A percentile compares a stretch with the other conserved stretches of the same genome.
Conservation (phyloP, 2,329 filamentous ascomycete genomes). For the Sarocladiaceae sp. region DNA sequence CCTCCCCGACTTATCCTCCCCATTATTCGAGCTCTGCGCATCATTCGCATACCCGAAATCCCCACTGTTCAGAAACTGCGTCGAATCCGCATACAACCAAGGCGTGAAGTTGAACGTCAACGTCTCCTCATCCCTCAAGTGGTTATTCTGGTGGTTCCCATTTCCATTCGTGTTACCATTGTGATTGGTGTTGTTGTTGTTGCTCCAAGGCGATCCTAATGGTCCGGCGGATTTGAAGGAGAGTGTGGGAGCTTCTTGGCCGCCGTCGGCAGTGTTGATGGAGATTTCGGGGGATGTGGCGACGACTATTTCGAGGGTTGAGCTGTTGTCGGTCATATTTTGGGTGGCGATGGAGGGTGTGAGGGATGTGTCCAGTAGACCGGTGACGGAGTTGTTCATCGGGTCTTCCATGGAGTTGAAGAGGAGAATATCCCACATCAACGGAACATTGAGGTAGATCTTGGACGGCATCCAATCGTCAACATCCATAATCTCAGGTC, state of each 20-base stretch:
- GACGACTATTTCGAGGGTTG: slow-evolving; percentile 44
- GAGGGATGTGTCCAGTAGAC: slow-evolving; percentile 39
- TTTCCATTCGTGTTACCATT: neutral
- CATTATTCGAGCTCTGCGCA: slow-evolving; percentile 20
- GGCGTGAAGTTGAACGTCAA: slow-evolving; percentile 37
- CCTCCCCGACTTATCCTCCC: neutral
- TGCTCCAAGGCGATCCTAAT: slow-evolving; percentile 18
- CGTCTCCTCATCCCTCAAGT: slow-evolving; percentile 23
- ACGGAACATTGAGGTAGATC: slow-evolving; percentile 46
- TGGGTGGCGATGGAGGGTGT: slow-evolving; percentile 21
- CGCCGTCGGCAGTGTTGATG: slow-evolving; percentile 47
- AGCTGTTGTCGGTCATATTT: slow-evolving; percentile 30
- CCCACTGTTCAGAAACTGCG: slow-evolving; percentile 32
- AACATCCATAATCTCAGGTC: slow-evolving; percentile 41
- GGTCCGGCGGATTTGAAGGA: slow-evolving; percentile 27
- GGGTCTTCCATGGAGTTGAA: slow-evolving; percentile 37
- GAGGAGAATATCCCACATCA: slow-evolving; percentile 50
- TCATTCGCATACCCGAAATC: slow-evolving; percentile 30
- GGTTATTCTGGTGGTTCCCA: neutral
- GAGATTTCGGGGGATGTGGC: slow-evolving; percentile 47
- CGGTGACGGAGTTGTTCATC: slow-evolving; percentile 28
- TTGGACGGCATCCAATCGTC: slow-evolving; percentile 50
- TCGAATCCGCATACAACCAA: slow-evolving; percentile 38
- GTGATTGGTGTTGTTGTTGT: slow-evolving; percentile 1
- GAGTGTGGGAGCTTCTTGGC: slow-evolving; percentile 39